Percentiles rank a stretch among this genome's conserved stretches.
Evolutionary conservation across 2,329 filamentous ascomycete genomes (phyloP).

Genomic region (Venturia asperata): DNA sequence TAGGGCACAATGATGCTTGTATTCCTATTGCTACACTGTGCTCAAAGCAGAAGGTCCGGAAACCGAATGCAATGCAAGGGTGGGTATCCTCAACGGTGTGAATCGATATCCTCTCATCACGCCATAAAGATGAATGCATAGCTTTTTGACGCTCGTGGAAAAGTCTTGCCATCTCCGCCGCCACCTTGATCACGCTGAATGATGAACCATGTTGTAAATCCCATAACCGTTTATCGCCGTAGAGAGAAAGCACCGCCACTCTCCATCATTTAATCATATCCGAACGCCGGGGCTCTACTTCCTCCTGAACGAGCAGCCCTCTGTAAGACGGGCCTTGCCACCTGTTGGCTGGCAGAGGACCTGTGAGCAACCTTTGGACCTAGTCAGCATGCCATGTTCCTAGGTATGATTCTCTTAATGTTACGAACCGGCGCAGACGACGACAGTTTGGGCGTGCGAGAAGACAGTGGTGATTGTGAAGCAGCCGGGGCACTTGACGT

Average conservation of each 20-base stretch:
- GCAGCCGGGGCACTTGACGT: constrained; percentile 99
- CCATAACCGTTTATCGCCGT: constrained; percentile 11
- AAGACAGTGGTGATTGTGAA: constrained; percentile 99
- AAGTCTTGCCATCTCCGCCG: constrained; percentile 13
- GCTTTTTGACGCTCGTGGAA: constrained; percentile 12
- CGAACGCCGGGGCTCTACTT: constrained; percentile 62
- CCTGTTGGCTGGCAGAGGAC: constrained; percentile 99
- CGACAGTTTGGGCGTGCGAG: constrained; percentile 99
- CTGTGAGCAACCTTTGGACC: constrained; percentile 75
- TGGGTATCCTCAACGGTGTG: constrained; percentile 16
- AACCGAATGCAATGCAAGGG: constrained; percentile 14
- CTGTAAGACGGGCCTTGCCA: constrained; percentile 97
- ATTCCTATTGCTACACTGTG: constrained; percentile 11
- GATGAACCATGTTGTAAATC: constrained; percentile 10
- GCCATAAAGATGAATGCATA: background rate
- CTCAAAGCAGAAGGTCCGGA: constrained; percentile 9
- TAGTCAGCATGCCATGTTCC: constrained; percentile 18
- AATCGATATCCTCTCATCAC: constrained; percentile 12
- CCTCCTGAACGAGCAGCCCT: constrained; percentile 99
- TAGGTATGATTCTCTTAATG: background rate
- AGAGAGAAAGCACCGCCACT: background rate
- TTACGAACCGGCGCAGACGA: constrained; percentile 71
- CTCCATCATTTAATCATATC: constrained; percentile 1
- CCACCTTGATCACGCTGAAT: constrained; percentile 14
- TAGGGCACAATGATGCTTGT: constrained; percentile 9